Evolutionary conservation across 2,329 filamentous ascomycete species (phyloP), one percentile per base, ranked within the genome.

Genomic region (Chaetomium sp.): DNA sequence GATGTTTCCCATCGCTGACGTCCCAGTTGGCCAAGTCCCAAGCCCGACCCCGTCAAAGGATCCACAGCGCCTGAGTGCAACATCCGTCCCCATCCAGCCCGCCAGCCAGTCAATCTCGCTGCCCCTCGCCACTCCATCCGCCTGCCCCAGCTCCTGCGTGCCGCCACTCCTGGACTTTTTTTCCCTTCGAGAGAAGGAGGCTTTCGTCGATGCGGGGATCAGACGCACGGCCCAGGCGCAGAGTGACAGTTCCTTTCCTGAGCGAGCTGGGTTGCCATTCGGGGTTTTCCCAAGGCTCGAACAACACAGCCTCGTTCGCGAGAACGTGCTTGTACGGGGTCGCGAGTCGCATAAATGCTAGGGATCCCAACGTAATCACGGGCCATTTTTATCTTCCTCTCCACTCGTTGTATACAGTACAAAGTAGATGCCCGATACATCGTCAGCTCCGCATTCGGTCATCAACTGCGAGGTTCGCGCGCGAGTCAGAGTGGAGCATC

Each of bases 401-500:
- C 38, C 38, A 42, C 38, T 42, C 6, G 4, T 23, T 9, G 45
- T 21, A 42, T 23, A 10, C 45, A 23, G 19, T 27, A 53, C 27
- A 31, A 2, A 9, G 50, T 19, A 16, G 25, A 53, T 29, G 16
- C 25, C 27, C 50, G 25, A 53, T 35, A 33, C 23, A 29, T 45
- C 1, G n/a, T 25, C 21, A 29, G 23, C 12, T 29, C 53, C 33
- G 63, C 53, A 57, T 57, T 47, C 54, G 42, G 63, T 19, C 57
- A 31, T 31, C 50, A 33, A 31, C 53, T 23, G 38, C 49, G 29
- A 50, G 45, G 62, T 63, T 60, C 54, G 57, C 64, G 62, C 62
- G 54, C 69, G 68, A 70, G 66, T 70, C 68, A 70, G 47, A 64
- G 54, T 33, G 31, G 19, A 50, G 56, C 38, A 57, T 57, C 62